Conservation (phyloP, 2,329 filamentous ascomycete genomes). For the Scorias spongiosa region DNA sequence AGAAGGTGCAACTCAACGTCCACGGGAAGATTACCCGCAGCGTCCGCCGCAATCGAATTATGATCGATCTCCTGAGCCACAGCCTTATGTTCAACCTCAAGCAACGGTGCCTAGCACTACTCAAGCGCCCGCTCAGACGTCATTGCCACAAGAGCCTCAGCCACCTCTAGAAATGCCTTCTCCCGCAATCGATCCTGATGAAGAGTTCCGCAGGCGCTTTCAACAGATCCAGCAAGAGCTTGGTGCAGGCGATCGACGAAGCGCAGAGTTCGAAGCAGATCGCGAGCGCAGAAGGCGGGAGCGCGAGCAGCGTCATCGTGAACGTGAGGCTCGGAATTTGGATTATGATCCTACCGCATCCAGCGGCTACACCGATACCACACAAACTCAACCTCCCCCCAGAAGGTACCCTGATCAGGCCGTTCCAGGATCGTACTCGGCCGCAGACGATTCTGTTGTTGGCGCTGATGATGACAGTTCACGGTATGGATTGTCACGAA, state of each 20-base stretch:
- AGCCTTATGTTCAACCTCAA: background rate
- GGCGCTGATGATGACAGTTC: background rate
- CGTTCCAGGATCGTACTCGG: background rate
- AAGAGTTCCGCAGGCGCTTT: conserved; percentile 35
- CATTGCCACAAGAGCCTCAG: background rate
- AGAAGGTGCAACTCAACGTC: background rate
- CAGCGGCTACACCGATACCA: conserved; percentile 5
- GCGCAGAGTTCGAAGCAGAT: conserved; percentile 16
- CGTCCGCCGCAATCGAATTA: background rate
- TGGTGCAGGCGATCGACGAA: conserved; percentile 12
- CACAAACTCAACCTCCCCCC: conserved; percentile 2
- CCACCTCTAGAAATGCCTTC: conserved; percentile 9
- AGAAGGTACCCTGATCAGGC: background rate
- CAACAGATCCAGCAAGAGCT: conserved; percentile 31
- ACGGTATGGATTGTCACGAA: conserved; percentile 9
- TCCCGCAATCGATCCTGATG: conserved; percentile 29
- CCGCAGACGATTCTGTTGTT: background rate
- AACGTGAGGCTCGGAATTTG: conserved; percentile 10
- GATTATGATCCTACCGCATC: conserved; percentile 1
- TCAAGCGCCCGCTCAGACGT: no score
- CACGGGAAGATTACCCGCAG: background rate
- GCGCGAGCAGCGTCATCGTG: conserved; percentile 17
- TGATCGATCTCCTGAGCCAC: conserved; percentile 3
- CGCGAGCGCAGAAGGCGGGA: conserved; percentile 18
- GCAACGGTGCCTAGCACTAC: background rate